These are phyloP conservation scores for Kitagawia praeruptora DNA, from an alignment of 129 eudicot genomes.

Conservation along the genomic window DNA sequence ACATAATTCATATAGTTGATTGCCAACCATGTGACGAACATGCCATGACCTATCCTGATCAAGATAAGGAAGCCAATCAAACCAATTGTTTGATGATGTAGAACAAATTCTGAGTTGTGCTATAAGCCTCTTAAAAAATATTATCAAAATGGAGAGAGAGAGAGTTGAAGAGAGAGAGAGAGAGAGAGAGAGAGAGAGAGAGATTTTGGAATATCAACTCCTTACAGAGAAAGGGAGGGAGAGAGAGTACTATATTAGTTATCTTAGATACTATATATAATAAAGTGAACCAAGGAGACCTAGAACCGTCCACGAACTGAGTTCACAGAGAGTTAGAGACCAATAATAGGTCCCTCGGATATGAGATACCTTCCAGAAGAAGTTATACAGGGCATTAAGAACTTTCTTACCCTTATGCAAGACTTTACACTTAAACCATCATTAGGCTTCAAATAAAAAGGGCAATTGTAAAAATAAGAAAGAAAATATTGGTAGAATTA, in stretches of 20 bases:
- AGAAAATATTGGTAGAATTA: not conserved
- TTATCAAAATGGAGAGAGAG: not conserved
- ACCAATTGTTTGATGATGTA: not conserved
- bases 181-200: too few species aligned
- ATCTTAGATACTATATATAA: not conserved
- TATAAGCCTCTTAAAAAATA: not conserved
- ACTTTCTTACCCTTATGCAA: not conserved
- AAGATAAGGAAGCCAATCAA: slow-evolving; percentile 11
- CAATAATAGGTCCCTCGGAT: not conserved
- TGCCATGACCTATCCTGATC: slow-evolving; percentile 99
- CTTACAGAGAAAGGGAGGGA: too few species aligned
- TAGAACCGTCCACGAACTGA: not conserved
- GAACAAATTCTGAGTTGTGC: not conserved
- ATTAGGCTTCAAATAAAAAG: not conserved
- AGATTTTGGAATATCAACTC: too few species aligned
- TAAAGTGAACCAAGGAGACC: not conserved
- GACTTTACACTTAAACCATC: not conserved
- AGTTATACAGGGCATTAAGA: not conserved
- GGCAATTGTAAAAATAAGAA: not conserved
- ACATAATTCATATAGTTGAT: slow-evolving; percentile 91
- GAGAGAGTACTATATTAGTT: not conserved
- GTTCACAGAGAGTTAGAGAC: not conserved
- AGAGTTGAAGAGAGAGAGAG: too few species aligned
- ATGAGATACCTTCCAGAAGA: not conserved
- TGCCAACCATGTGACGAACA: slow-evolving; percentile 99